Base-by-base conservation (phyloP, 2,329 filamentous ascomycete species). In the Arachnomyces sp. region DNA sequence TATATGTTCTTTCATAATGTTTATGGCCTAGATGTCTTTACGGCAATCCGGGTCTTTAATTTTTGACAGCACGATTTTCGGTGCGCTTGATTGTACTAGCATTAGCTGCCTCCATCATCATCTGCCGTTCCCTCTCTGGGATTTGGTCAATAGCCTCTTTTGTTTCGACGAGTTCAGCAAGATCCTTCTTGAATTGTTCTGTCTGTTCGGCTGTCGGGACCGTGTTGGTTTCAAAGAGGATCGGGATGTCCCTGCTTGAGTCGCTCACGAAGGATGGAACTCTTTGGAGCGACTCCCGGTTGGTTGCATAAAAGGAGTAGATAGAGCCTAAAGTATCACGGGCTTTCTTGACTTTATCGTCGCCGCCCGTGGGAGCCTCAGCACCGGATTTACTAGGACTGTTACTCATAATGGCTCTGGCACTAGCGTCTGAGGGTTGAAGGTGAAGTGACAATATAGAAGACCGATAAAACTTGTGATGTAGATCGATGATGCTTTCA, bases 281-380 rank as follows among this genome's bases (percentile, higher is more conserved):
- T 2, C 31, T 34, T 9, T 34, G n/a, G 9, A 34, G 31, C 9
- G 31, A n/a, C 13, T 34, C 31, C 9, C 14, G 11, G 31, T 34
- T 34, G 14, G 31, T 15, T 3, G 31, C 14, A 15, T 34, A 34
- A 34, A 34, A 34, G 11, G 31, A 34, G 31, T 34, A 34, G 9
- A 34, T 34, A n/a, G 14, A 34, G 31, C 31, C 17, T 3, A 34
- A 15, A 15, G 14, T 34, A 15, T 34, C 31, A 15, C 14, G 31
- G 14, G 31, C 31, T 34, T 34, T 4, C 31, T 34, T 34, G 31
- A 15, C 31, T 15, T 34, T 34, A 15, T 34, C 31, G n/a, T n/a
- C n/a, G n/a, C n/a, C n/a, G n/a, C n/a, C n/a, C n/a, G n/a, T n/a
- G n/a, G n/a, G n/a, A n/a, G n/a, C n/a, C n/a, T n/a, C n/a, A n/a